Percentiles rank a stretch among this genome's conserved stretches.
phyloP scores from a whole-genome alignment of 768 basidiomycete species.

The Vararia minispora region DNA sequence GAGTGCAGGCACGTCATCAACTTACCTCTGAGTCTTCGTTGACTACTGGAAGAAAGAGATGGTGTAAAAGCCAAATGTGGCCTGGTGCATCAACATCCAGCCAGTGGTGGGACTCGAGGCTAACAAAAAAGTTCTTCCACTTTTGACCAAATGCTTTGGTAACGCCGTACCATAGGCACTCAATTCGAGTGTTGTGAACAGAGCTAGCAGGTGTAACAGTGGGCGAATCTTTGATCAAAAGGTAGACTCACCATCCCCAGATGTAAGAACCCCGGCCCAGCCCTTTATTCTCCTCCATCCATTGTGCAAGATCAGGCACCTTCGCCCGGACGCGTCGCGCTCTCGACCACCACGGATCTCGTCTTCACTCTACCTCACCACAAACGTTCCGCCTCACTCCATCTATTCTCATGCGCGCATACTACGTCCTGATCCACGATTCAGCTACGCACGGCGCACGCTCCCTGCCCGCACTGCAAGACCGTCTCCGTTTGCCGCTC shows the following conservation, averaged over 20 bases:
- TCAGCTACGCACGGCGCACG: too few relatives aligned
- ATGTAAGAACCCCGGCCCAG: conserved; percentile 17
- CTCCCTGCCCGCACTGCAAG: too few relatives aligned
- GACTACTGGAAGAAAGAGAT: conserved; percentile 24
- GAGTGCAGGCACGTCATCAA: too few relatives aligned
- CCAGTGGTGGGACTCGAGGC: conserved; percentile 25
- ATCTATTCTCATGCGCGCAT: too few relatives aligned
- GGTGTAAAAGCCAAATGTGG: conserved; percentile 31
- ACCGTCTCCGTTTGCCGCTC: too few relatives aligned
- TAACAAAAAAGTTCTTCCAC: conserved; percentile 37
- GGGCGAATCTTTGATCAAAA: background rate
- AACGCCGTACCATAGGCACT: conserved; percentile 29
- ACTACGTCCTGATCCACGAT: too few relatives aligned
- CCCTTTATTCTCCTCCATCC: conserved; percentile 16
- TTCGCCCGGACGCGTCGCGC: too few relatives aligned
- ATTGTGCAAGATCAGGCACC: conserved; percentile 17
- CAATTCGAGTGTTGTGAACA: conserved; percentile 30
- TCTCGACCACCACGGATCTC: too few relatives aligned
- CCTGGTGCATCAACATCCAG: conserved; percentile 17
- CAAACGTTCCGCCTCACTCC: too few relatives aligned
- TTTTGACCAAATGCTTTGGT: conserved; percentile 24
- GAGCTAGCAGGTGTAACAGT: background rate
- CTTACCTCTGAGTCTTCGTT: too few relatives aligned
- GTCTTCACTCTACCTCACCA: too few relatives aligned
- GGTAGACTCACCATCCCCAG: conserved; percentile 18